Conservation (phyloP, 2,329 filamentous ascomycete genomes). For the Sporothrix dimorphospora region DNA sequence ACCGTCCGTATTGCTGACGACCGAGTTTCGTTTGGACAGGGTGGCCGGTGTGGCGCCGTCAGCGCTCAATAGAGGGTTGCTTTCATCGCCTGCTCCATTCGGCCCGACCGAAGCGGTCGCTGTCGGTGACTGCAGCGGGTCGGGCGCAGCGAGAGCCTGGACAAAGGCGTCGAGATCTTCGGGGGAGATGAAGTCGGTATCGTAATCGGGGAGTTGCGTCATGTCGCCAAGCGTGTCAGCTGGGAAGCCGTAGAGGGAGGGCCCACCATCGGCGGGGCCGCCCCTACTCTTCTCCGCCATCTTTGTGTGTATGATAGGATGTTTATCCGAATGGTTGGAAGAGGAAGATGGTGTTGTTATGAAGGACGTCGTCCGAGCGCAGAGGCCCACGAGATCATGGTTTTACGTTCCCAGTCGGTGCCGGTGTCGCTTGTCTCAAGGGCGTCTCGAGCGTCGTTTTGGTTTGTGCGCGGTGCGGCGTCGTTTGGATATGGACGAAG, state of each 20-base stretch:
- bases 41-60: slow-evolving; percentile 43
- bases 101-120: slow-evolving; percentile 49
- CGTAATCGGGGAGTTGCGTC: slow-evolving; percentile 73
- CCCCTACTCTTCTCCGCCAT: slow-evolving; percentile 27
- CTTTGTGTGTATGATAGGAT: neutral
- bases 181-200: slow-evolving; percentile 74
- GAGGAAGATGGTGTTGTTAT: neutral
- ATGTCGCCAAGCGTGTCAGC: slow-evolving; percentile 67
- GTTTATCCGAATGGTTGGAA: neutral
- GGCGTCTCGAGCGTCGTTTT: neutral
- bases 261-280: slow-evolving; percentile 1
- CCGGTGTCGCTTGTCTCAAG: neutral
- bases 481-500: neutral
- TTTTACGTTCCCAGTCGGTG: neutral
- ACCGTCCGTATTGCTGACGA: slow-evolving; percentile 41
- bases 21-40: slow-evolving; percentile 48
- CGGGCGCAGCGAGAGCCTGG: slow-evolving; percentile 78
- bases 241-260: slow-evolving; percentile 57
- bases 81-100: slow-evolving; percentile 35
- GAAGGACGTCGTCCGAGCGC: neutral
- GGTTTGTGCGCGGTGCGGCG: neutral
- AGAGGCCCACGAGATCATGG: slow-evolving; percentile 2
- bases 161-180: slow-evolving; percentile 79
- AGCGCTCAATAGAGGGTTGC: slow-evolving; percentile 35
- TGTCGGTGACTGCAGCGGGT: slow-evolving; percentile 64